A percentile compares a stretch with the other conserved stretches of the same genome.
Evolutionary conservation across 306 rosid species (phyloP).

Genomic region (Macrotyloma uniflorum): DNA sequence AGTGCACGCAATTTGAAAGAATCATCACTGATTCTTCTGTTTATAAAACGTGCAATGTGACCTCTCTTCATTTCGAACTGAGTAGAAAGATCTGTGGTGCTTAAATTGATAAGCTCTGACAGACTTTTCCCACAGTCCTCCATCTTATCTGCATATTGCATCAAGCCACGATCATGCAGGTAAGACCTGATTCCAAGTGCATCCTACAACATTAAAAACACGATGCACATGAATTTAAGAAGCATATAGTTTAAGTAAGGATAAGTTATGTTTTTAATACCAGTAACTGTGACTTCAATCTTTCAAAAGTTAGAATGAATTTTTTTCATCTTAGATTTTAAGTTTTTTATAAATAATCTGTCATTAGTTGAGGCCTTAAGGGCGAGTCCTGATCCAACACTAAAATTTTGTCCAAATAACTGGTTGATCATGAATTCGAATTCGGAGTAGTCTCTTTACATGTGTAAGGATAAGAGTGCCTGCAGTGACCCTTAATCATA

Average conservation of each 20-base stretch:
- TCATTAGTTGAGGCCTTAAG: no score
- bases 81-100: slow-evolving; percentile 48
- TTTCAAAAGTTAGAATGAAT: background rate
- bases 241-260: background rate
- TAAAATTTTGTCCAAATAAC: no score
- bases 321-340: background rate
- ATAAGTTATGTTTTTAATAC: background rate
- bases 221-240: slow-evolving; percentile 5
- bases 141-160: slow-evolving; percentile 80
- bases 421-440: no score
- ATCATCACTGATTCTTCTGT: slow-evolving; percentile 54
- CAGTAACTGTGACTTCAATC: background rate
- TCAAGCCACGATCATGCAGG: slow-evolving; percentile 78
- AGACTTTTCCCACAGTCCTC: slow-evolving; percentile 59
- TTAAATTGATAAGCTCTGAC: slow-evolving; percentile 59
- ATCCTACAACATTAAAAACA: slow-evolving; percentile 47
- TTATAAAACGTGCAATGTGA: slow-evolving; percentile 78
- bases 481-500: no score
- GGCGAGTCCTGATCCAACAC: no score
- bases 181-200: slow-evolving; percentile 79
- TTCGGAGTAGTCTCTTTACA: no score
- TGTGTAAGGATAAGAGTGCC: no score
- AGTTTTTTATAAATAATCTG: background rate
- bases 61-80: slow-evolving; percentile 84
- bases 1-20: slow-evolving; percentile 33